Evolutionary conservation across 345 rosid genomes (phyloP).

Genomic region (Populus davidiana): DNA sequence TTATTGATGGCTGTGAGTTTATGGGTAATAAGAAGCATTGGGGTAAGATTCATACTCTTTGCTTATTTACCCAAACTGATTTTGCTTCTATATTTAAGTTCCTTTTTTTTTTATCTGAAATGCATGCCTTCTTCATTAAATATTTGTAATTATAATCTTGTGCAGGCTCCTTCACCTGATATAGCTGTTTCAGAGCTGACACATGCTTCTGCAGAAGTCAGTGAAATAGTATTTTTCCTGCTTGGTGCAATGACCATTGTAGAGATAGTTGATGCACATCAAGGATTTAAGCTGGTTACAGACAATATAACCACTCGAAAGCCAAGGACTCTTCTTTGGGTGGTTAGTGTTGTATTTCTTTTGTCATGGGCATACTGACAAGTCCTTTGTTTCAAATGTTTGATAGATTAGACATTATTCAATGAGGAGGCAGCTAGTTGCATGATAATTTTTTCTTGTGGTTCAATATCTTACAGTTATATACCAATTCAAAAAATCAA

Average conservation of each 20-base stretch:
- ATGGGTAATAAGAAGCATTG: constrained; percentile 84
- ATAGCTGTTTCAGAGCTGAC: constrained; percentile 81
- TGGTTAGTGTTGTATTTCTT: constrained; percentile 51
- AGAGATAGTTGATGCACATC: constrained; percentile 98
- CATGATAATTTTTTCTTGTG: neutral
- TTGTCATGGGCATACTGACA: constrained; percentile 3
- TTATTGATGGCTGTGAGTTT: constrained; percentile 94
- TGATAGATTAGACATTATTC: neutral
- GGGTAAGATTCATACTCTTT: constrained; percentile 49
- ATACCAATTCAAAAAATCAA: neutral
- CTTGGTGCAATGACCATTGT: constrained; percentile 99
- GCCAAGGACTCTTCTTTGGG: constrained; percentile 83
- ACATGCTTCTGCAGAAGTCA: constrained; percentile 91
- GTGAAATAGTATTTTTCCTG: constrained; percentile 91
- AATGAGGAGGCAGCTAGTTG: neutral
- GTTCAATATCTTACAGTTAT: neutral
- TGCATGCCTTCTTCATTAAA: neutral
- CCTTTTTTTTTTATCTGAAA: neutral
- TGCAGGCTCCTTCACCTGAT: constrained; percentile 94
- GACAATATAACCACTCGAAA: constrained; percentile 94
- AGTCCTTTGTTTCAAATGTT: constrained; percentile 2
- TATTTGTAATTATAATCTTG: constrained; percentile 9
- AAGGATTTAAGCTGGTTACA: constrained; percentile 97
- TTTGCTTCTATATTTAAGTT: neutral
- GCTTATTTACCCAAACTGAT: neutral